Base-by-base conservation (phyloP, 2,329 filamentous ascomycete species). In the Thelonectria rubi region DNA sequence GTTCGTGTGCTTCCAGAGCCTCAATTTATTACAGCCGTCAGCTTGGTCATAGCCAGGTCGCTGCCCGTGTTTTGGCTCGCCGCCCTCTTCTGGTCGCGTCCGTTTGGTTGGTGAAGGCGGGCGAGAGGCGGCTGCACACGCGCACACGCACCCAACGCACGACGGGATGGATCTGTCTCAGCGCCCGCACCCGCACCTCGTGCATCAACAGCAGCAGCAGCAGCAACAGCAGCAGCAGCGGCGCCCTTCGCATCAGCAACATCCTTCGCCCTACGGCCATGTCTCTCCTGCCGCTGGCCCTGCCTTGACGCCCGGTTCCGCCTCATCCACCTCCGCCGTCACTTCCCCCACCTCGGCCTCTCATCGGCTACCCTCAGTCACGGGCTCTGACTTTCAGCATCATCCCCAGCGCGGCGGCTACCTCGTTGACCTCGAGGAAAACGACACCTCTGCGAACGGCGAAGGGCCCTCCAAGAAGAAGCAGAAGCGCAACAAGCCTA, bases 401-500 rank as follows among this genome's bases (percentile, higher is more conserved):
- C 60, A 60, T 18, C 62, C 37, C 10, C 50, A 53, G 46, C 55
- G 62, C 45, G 56, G 60, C 34, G 69, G 68, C 18, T 70, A 68
- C 34, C 61, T 55, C 21, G 58, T 54, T 34, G 67, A 68, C 42
- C 56, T 32, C 34, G 64, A 68, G 37, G 71, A 73, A 24, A 60
- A 62, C 24, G 66, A 71, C 62, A 66, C 49, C n/a, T 60, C 60
- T 7, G 68, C 62, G 55, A 67, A 68, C 59, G 71, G 64, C n/a
- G 74, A 75, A 37, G 76, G 80, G 45, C 82, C 80, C n/a, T 73
- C 79, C 11, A 84, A 79, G 75, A 91, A 91, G 80, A 92, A 91
- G 78, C 91, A 94, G 79, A 93, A 91, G 80, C 86, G 91, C 49
- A 94, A 94, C 78, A 94, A 94, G 76, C 91, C 91, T 3, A 94